Evolutionary conservation across 2,329 filamentous ascomycete species (phyloP).

Genomic region (Colletotrichum caudatum): DNA sequence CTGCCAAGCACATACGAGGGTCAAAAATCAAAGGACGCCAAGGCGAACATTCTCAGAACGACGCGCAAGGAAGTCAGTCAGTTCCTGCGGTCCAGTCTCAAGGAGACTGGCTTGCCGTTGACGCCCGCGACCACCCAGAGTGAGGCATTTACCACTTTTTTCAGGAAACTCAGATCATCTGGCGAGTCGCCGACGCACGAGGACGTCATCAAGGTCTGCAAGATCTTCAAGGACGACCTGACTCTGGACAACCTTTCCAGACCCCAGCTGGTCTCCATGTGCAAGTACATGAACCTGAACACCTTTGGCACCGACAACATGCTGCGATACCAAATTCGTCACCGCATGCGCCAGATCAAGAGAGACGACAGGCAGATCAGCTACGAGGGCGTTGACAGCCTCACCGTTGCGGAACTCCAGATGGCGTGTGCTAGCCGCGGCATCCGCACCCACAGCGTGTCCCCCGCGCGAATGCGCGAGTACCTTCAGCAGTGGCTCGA

Average conservation of each 20-base stretch:
- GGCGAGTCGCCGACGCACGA: constrained; percentile 88
- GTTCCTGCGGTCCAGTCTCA: constrained; percentile 89
- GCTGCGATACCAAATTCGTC: constrained; percentile 95
- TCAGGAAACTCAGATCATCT: constrained; percentile 93
- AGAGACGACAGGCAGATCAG: constrained; percentile 94
- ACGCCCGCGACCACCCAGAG: constrained; percentile 86
- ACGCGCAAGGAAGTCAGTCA: constrained; percentile 94
- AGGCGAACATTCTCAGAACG: constrained; percentile 82
- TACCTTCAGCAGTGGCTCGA: constrained; percentile 96
- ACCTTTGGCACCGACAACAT: constrained; percentile 98
- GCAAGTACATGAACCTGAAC: constrained; percentile 97
- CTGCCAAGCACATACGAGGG: constrained; percentile 97
- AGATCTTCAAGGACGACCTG: constrained; percentile 97
- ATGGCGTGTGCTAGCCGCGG: constrained; percentile 91
- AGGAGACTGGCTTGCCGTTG: constrained; percentile 92
- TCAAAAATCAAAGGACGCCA: constrained; percentile 89
- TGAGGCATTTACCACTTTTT: constrained; percentile 96
- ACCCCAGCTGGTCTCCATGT: constrained; percentile 96
- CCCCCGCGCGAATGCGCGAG: constrained; percentile 86
- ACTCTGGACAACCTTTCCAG: constrained; percentile 97
- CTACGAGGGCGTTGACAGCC: constrained; percentile 91
- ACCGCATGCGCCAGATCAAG: constrained; percentile 99
- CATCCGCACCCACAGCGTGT: constrained; percentile 91
- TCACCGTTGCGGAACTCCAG: constrained; percentile 94
- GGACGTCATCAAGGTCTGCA: constrained; percentile 98